Evolutionary conservation across 495 filamentous ascomycete species (phyloP).

Genomic region (Xylaria longipes): DNA sequence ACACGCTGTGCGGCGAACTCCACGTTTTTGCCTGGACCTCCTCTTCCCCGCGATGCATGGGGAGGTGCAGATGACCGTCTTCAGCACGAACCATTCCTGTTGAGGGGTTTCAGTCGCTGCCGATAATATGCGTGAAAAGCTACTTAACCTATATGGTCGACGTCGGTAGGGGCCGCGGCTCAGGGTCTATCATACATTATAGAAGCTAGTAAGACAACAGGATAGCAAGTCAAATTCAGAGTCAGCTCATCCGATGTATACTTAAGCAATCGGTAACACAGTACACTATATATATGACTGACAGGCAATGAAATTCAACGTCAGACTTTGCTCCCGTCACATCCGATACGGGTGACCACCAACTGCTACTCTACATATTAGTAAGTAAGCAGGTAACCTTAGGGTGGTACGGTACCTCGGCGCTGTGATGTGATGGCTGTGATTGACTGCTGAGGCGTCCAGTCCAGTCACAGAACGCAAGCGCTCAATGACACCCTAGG

Average conservation of each 20-base stretch:
- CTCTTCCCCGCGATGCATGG: conserved; percentile 41
- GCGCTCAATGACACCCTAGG: conserved; percentile 26
- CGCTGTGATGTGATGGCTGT: conserved; percentile 23
- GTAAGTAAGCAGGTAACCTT: not conserved
- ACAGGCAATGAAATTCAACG: not conserved
- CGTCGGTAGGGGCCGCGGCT: not conserved
- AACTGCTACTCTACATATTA: not conserved
- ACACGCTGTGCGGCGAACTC: conserved; percentile 37
- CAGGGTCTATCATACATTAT: not conserved
- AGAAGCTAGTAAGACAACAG: conserved; percentile 13
- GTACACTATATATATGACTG: not conserved
- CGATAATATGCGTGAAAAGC: not conserved
- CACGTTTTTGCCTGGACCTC: conserved; percentile 42
- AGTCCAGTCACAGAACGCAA: conserved; percentile 26
- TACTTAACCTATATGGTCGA: not conserved
- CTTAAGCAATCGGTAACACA: not conserved
- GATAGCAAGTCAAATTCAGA: not conserved
- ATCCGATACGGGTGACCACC: conserved; percentile 21
- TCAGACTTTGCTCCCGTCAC: not conserved
- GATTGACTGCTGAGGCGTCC: conserved; percentile 15
- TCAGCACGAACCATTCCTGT: conserved; percentile 35
- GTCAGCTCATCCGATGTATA: not conserved
- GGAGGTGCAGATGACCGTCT: conserved; percentile 44
- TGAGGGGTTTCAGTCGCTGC: conserved; percentile 29
- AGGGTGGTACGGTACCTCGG: conserved; percentile 16